Evolutionary conservation across 2,329 filamentous ascomycete genomes (phyloP).

Genomic region (Claviceps sp.): DNA sequence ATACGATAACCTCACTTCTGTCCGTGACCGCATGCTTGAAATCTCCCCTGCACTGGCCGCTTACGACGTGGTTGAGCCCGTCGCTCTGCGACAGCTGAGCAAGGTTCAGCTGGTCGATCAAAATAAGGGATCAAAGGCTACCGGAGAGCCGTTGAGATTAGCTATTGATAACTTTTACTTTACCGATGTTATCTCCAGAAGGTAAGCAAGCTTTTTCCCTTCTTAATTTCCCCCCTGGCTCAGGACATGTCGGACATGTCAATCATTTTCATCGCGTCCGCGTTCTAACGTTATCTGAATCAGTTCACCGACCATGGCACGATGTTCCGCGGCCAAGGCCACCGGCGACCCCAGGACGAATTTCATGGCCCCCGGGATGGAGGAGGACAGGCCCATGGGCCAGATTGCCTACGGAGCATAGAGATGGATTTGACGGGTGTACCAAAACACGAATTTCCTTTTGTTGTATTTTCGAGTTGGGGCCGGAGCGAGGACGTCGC

Average conservation of each 20-base stretch:
- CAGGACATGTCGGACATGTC: no score
- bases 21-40: slow-evolving; percentile 89
- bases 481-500: slow-evolving; percentile 12
- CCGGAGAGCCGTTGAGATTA: slow-evolving; percentile 63
- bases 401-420: slow-evolving; percentile 47
- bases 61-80: slow-evolving; percentile 84
- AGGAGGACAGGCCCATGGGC: slow-evolving; percentile 47
- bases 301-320: slow-evolving; percentile 95
- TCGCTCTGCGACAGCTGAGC: slow-evolving; percentile 60
- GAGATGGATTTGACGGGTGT: slow-evolving; percentile 14
- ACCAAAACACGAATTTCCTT: slow-evolving; percentile 23
- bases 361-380: slow-evolving; percentile 61
- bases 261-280: neutral
- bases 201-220: slow-evolving; percentile 51
- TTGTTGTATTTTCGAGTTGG: slow-evolving; percentile 11
- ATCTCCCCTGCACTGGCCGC: slow-evolving; percentile 80
- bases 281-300: neutral
- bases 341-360: slow-evolving; percentile 66
- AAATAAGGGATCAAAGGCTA: slow-evolving; percentile 76
- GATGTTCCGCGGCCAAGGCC: slow-evolving; percentile 87
- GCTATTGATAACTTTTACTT: slow-evolving; percentile 96
- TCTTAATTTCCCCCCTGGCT: no score
- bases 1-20: slow-evolving; percentile 81
- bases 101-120: slow-evolving; percentile 93
- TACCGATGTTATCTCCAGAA: slow-evolving; percentile 92